These are phyloP conservation scores for Puya raimondii DNA, from an alignment of 176 grass and related monocot genomes.

Conservation along the genomic window DNA sequence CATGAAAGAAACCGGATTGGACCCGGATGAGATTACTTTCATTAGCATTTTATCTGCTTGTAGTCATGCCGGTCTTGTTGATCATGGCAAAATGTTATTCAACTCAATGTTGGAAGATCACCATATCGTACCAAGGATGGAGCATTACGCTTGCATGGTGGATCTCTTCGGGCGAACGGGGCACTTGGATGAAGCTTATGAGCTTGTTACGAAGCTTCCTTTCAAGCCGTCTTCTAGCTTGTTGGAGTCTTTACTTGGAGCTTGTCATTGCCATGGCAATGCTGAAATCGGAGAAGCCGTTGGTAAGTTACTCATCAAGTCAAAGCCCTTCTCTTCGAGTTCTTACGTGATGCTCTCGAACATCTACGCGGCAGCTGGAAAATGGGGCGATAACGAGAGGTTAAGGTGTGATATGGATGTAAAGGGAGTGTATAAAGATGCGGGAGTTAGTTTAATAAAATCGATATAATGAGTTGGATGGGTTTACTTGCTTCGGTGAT, in stretches of 20 bases:
- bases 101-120: slow-evolving; percentile 40
- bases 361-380: slow-evolving; percentile 58
- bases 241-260: slow-evolving; percentile 66
- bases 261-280: slow-evolving; percentile 56
- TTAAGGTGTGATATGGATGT: slow-evolving; percentile 50
- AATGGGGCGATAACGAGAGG: slow-evolving; percentile 46
- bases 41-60: slow-evolving; percentile 57
- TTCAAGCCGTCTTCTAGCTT: slow-evolving; percentile 46
- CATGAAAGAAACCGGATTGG: slow-evolving; percentile 41
- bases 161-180: slow-evolving; percentile 60
- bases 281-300: slow-evolving; percentile 46
- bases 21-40: slow-evolving; percentile 57
- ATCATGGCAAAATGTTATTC: slow-evolving; percentile 47
- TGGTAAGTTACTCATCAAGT: slow-evolving; percentile 38
- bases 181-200: slow-evolving; percentile 54
- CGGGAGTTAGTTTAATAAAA: slow-evolving; percentile 41
- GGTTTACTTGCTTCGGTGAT: background rate
- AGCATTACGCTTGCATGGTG: slow-evolving; percentile 71
- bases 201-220: slow-evolving; percentile 45
- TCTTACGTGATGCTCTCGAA: slow-evolving; percentile 71
- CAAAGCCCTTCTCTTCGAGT: slow-evolving; percentile 28
- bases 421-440: slow-evolving; percentile 51
- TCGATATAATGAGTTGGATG: slow-evolving; percentile 21
- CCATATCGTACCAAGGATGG: slow-evolving; percentile 42
- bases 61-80: slow-evolving; percentile 46